phyloP scores from a whole-genome alignment of 768 basidiomycete species.

The Tricholoma furcatifolium region DNA sequence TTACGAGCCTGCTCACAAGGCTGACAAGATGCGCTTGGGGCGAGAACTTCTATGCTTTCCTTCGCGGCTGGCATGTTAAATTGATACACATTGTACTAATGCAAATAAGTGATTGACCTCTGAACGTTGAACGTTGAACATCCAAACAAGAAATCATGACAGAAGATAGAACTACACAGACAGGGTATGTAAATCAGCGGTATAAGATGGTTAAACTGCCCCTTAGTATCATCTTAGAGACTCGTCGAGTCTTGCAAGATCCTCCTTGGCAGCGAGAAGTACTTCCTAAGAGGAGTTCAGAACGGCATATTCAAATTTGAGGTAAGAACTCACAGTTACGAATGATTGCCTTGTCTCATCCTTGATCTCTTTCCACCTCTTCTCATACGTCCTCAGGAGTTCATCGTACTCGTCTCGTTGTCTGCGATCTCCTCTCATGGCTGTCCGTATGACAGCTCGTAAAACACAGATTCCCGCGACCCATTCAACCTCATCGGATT shows the following conservation, averaged over 20 bases:
- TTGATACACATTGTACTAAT: constrained; percentile 4
- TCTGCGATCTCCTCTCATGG: constrained; percentile 43
- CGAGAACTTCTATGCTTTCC: constrained; percentile 26
- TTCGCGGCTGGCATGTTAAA: background rate
- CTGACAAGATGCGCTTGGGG: constrained; percentile 28
- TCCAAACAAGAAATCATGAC: background rate
- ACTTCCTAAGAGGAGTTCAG: constrained; percentile 37
- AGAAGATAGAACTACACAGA: background rate
- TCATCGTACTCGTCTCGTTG: constrained; percentile 55
- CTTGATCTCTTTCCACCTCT: constrained; percentile 71
- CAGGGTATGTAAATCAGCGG: constrained; percentile 1
- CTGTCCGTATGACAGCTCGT: constrained; percentile 55
- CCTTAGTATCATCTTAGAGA: constrained; percentile 18
- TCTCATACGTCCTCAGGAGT: constrained; percentile 54
- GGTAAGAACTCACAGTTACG: constrained; percentile 45
- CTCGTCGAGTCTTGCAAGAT: constrained; percentile 44
- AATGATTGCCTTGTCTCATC: constrained; percentile 63
- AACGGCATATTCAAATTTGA: background rate
- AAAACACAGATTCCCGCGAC: constrained; percentile 62
- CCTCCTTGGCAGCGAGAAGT: constrained; percentile 51
- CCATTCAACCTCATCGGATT: constrained; percentile 66
- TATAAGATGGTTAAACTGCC: constrained; percentile 1
- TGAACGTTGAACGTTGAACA: no score
- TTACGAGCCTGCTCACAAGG: no score
- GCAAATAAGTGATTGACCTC: constrained; percentile 9